Base-by-base conservation (phyloP, 495 filamentous ascomycete genomes). In the Aspergillus ellipticus region DNA sequence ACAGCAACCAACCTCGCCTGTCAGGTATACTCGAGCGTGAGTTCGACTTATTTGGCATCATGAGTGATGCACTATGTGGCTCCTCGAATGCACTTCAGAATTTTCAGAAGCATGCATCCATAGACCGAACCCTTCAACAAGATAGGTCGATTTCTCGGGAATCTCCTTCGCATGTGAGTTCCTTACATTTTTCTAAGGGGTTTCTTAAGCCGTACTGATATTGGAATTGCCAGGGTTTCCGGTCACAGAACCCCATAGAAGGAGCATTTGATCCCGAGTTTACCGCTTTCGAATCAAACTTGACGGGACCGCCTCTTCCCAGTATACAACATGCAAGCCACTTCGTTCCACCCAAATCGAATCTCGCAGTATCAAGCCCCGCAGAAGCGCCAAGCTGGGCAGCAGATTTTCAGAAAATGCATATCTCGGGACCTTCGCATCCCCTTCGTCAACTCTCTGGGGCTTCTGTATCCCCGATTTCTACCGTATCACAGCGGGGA, bases 1-100 rank as follows among this genome's bases (percentile, higher is more conserved):
- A 39, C 35, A 39, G n/a, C 6, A 9, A 39, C 4, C 13, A 15
- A 39, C n/a, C 10, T n/a, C 11, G n/a, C 35, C 13, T 15, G 35
- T n/a, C 13, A 8, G 11, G n/a, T 39, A 4, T n/a, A 5, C 35
- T 4, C 13, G 4, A 5, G 10, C 35, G 5, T 13, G 13, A 15
- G 35, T 39, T 39, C 1, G n/a, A 39, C 35, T 39, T n/a, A 39
- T 15, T 39, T 39, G 53, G 41, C 68, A 71, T 61, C 69, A 95
- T 96, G 92, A 78, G 86, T 46, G 90, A 95, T 67, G 79, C 80
- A 55, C 78, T 96, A 49, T 97, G 93, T 71, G 90, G 93, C 42
- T 91, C 93, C 21, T 92, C 92, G 10, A 96, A 92, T 71, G 84
- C 90, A 57, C 83, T 94, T 37, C 88, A 94, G 66, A 89, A 82